These are phyloP conservation scores for Dryas drummondii DNA, from an alignment of 306 rosid genomes.

Conservation along the genomic window DNA sequence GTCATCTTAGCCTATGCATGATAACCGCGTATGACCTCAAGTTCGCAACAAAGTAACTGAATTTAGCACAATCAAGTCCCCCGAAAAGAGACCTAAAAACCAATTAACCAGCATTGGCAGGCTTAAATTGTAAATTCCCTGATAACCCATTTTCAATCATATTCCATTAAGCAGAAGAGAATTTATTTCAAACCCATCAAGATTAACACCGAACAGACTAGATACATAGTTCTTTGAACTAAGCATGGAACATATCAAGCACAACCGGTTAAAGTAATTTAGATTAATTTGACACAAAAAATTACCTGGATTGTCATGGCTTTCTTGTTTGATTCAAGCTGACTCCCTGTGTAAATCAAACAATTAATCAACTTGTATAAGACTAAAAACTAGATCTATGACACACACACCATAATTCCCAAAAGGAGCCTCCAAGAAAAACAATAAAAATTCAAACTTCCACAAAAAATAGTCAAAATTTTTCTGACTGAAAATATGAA, in stretches of 20 bases:
- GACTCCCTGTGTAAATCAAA: conserved; percentile 44
- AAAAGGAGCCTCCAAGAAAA: neutral
- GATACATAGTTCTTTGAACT: neutral
- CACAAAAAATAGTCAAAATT: neutral
- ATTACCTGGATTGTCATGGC: conserved; percentile 55
- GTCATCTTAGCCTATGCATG: neutral
- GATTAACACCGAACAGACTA: neutral
- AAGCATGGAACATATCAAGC: neutral
- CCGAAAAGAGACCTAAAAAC: too few species aligned
- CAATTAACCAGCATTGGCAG: neutral
- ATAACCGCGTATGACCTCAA: neutral
- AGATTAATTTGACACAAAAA: neutral
- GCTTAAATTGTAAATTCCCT: neutral
- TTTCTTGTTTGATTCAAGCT: conserved; percentile 52
- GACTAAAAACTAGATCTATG: conserved; percentile 21
- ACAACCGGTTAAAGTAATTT: neutral
- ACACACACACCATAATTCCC: neutral
- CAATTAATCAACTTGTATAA: neutral
- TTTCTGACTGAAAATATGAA: neutral
- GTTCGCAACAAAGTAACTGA: neutral
- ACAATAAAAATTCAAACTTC: neutral
- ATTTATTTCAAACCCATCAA: neutral
- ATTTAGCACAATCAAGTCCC: neutral
- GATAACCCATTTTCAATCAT: neutral
- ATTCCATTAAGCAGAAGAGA: neutral